phyloP scores from a whole-genome alignment of 1,284 basidiomycete genomes.

The Ustilago hordei region DNA sequence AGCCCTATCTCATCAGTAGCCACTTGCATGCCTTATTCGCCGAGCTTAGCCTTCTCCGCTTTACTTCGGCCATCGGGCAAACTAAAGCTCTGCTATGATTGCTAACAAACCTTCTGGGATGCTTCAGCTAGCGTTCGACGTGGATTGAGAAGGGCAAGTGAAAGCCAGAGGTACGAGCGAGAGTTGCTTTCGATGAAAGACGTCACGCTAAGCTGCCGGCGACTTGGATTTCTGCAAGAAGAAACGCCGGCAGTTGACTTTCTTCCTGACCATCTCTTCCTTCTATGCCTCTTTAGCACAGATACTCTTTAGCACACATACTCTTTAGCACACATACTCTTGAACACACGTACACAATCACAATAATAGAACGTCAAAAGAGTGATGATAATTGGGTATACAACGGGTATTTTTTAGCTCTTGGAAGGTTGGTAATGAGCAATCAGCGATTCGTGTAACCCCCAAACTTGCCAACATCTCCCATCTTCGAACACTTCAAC shows the following conservation, averaged over 20 bases:
- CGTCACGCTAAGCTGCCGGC: conserved; percentile 5
- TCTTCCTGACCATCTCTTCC: background rate
- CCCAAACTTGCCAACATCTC: conserved; percentile 54
- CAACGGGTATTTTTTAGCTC: background rate
- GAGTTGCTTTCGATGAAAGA: background rate
- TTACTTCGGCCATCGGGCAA: background rate
- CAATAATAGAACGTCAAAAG: background rate
- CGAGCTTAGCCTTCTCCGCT: background rate
- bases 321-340: background rate
- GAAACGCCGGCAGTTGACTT: conserved; percentile 1
- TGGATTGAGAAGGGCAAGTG: background rate
- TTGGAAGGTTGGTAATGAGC: background rate
- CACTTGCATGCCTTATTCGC: background rate
- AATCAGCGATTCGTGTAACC: conserved; percentile 47
- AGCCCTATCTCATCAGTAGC: background rate
- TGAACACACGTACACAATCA: background rate
- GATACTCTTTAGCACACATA: background rate
- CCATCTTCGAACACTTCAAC: conserved; percentile 47
- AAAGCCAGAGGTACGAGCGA: background rate
- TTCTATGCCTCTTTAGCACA: background rate
- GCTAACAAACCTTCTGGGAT: background rate
- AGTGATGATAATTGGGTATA: background rate
- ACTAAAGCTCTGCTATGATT: background rate
- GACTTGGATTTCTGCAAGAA: conserved; percentile 1
- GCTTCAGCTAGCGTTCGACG: background rate